Evolutionary conservation across 352 stramenopile species (phyloP).

Genomic region (Pythium phragmiticola): DNA sequence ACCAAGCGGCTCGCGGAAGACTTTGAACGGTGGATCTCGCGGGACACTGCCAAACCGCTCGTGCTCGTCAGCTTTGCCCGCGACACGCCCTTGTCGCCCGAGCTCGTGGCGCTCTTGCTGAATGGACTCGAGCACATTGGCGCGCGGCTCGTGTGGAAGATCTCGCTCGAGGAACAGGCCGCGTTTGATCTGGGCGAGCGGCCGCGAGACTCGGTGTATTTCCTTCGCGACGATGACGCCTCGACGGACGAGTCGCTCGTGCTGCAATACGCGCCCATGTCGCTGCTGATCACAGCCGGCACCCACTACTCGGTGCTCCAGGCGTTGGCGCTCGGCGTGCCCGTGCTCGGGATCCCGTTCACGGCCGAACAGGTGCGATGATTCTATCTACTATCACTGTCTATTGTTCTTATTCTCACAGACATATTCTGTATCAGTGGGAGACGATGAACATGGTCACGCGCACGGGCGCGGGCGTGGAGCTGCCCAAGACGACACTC

Average conservation of each 20-base stretch:
- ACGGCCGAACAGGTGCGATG: constrained; percentile 60
- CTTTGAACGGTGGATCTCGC: constrained; percentile 20
- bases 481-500: constrained; percentile 38
- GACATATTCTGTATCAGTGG: constrained; percentile 26
- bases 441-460: constrained; percentile 65
- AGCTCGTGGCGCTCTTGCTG: constrained; percentile 55
- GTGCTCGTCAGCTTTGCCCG: constrained; percentile 63
- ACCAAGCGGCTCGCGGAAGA: constrained; percentile 13
- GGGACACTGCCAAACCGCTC: constrained; percentile 26
- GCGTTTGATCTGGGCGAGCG: constrained; percentile 56
- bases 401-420: background rate
- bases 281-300: constrained; percentile 60
- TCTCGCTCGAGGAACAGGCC: constrained; percentile 52
- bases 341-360: constrained; percentile 69
- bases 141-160: constrained; percentile 57
- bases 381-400: background rate
- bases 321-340: constrained; percentile 54
- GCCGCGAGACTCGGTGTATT: constrained; percentile 47
- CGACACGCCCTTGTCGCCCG: constrained; percentile 45
- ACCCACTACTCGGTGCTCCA: constrained; percentile 60
- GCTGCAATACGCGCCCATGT: constrained; percentile 35
- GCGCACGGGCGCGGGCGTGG: constrained; percentile 49
- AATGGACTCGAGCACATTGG: constrained; percentile 53
- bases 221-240: constrained; percentile 34
- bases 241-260: constrained; percentile 46